Percentiles rank a stretch among this genome's conserved stretches.
These are phyloP conservation scores for Phalaenopsis aphrodite DNA, from an alignment of 106 monocot genomes.

Conservation along the genomic window DNA sequence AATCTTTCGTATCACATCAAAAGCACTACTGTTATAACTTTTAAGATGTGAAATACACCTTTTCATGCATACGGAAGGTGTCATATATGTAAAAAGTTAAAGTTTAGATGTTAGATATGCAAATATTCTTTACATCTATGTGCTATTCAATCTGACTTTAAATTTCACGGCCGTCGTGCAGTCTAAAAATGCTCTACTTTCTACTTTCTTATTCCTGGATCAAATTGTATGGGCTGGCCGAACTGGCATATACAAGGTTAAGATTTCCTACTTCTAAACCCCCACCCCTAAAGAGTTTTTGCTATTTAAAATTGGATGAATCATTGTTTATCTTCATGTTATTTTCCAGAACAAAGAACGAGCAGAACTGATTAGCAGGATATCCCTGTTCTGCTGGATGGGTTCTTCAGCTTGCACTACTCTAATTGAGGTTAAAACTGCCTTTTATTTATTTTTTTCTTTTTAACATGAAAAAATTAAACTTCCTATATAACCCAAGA, in stretches of 20 bases:
- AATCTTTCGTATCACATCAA: too few relatives aligned
- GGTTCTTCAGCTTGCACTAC: constrained; percentile 60
- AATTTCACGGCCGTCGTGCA: constrained; percentile 15
- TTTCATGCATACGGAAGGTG: too few relatives aligned
- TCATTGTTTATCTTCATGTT: background rate
- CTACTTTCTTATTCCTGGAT: constrained; percentile 91
- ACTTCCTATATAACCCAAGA: background rate
- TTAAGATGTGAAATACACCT: too few relatives aligned
- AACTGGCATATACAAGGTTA: constrained; percentile 91
- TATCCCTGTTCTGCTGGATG: constrained; percentile 72
- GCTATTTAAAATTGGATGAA: background rate
- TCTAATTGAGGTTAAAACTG: constrained; percentile 42
- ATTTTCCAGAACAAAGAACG: constrained; percentile 62
- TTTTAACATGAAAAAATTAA: constrained; percentile 19
- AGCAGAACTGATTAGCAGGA: constrained; percentile 56
- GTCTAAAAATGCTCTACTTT: constrained; percentile 92
- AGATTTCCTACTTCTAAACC: constrained; percentile 2
- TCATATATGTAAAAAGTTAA: too few relatives aligned
- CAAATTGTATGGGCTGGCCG: constrained; percentile 91
- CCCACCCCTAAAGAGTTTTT: background rate
- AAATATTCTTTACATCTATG: background rate
- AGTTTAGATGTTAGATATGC: background rate
- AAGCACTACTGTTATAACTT: too few relatives aligned
- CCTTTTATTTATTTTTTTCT: background rate
- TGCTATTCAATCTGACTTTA: background rate